These are phyloP conservation scores for Stachybotrys echinatus DNA, from an alignment of 2,329 filamentous ascomycete species.

Conservation along the genomic window DNA sequence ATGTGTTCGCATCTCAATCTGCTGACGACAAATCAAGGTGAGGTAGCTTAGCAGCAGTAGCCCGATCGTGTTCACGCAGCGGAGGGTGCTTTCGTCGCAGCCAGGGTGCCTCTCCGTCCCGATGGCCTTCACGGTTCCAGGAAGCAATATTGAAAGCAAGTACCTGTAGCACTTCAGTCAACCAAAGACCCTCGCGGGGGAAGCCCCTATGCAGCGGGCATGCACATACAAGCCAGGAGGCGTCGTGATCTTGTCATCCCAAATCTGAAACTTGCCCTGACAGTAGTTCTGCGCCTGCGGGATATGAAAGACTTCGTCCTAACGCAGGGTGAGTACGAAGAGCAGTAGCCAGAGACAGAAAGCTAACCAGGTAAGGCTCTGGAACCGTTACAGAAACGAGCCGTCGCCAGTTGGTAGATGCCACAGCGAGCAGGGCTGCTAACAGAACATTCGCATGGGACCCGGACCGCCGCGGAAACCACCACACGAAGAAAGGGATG, in stretches of 20 bases:
- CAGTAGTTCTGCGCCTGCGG: constrained; percentile 90
- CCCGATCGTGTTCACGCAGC: constrained; percentile 41
- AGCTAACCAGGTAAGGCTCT: constrained; percentile 49
- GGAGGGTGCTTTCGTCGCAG: constrained; percentile 31
- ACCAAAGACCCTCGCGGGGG: not conserved
- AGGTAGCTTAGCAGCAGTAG: constrained; percentile 34
- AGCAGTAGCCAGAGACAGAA: not conserved
- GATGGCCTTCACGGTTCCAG: constrained; percentile 11
- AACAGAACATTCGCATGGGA: not conserved
- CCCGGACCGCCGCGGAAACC: not conserved
- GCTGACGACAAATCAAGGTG: constrained; percentile 45
- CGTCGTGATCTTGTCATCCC: constrained; percentile 97
- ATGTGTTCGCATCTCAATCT: constrained; percentile 40
- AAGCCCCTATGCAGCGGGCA: no score
- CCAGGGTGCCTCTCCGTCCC: constrained; percentile 7
- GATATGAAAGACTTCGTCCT: constrained; percentile 88
- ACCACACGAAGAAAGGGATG: not conserved
- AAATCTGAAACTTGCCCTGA: constrained; percentile 63
- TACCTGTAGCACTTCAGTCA: constrained; percentile 30
- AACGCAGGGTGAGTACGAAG: not conserved
- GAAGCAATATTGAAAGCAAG: constrained; percentile 31
- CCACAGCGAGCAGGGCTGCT: not conserved
- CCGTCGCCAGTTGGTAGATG: constrained; percentile 7
- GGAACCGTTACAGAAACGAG: constrained; percentile 31
- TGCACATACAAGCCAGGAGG: constrained; percentile 71